These are phyloP conservation scores for Hondaea fermentalgiana DNA, from an alignment of 108 stramenopile species.

Conservation along the genomic window DNA sequence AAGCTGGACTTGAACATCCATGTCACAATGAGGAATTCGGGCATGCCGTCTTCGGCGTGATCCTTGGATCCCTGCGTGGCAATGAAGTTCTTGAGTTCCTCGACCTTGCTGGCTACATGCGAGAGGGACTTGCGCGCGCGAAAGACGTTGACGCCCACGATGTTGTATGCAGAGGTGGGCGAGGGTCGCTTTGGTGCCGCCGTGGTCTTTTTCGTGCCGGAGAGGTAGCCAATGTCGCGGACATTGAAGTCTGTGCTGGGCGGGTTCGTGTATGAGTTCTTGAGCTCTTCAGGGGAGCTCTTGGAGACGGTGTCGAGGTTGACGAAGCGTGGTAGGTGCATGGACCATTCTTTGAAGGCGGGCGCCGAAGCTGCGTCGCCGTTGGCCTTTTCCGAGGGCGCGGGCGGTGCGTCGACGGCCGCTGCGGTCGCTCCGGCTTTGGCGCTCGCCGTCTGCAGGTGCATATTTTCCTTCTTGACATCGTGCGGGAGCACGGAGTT, in stretches of 20 bases:
- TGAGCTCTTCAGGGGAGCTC: neutral
- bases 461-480: neutral
- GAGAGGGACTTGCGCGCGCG: neutral
- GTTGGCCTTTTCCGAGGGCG: neutral
- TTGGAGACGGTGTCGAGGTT: neutral
- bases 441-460: neutral
- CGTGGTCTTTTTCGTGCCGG: neutral
- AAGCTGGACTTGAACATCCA: constrained; percentile 19
- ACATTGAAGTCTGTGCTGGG: neutral
- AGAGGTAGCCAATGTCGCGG: neutral
- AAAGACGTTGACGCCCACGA: neutral
- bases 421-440: neutral
- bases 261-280: constrained; percentile 8
- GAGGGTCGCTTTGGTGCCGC: neutral
- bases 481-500: neutral
- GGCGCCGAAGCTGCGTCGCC: neutral
- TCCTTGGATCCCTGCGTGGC: neutral
- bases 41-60: neutral
- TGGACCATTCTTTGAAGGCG: neutral
- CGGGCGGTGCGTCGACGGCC: neutral
- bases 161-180: neutral
- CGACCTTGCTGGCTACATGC: neutral
- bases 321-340: neutral
- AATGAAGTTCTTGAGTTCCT: neutral
- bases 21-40: neutral